These are phyloP conservation scores for Rubroboletus pulcherrimus DNA, from an alignment of 768 basidiomycete species.

Conservation along the genomic window DNA sequence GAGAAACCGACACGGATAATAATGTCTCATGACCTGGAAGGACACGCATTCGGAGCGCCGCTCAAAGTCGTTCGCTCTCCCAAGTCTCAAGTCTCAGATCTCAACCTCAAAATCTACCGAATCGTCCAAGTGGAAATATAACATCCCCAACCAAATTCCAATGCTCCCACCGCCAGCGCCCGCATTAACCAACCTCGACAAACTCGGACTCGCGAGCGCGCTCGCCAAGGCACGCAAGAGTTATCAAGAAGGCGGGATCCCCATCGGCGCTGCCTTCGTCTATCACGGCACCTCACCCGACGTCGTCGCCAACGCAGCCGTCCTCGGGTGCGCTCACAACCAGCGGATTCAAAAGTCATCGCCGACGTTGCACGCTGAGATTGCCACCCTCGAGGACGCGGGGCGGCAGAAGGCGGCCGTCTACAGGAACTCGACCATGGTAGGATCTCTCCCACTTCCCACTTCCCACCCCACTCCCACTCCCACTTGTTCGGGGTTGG, in stretches of 20 bases:
- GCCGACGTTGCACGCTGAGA: constrained; percentile 46
- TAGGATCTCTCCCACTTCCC: constrained; percentile 19
- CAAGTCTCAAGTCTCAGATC: no score
- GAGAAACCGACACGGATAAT: no score
- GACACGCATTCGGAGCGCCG: no score
- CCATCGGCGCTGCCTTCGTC: constrained; percentile 55
- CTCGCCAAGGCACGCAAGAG: constrained; percentile 44
- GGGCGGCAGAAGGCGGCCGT: constrained; percentile 44
- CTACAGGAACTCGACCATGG: constrained; percentile 50
- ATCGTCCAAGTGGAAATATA: neutral
- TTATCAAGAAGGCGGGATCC: constrained; percentile 53
- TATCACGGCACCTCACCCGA: constrained; percentile 18
- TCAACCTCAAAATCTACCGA: neutral
- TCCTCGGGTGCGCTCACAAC: constrained; percentile 45
- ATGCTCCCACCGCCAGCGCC: neutral
- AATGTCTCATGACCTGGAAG: no score
- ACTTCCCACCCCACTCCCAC: no score
- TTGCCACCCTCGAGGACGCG: constrained; percentile 48
- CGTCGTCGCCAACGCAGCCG: constrained; percentile 6
- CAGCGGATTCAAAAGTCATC: constrained; percentile 41
- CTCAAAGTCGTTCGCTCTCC: no score
- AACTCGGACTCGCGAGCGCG: constrained; percentile 32
- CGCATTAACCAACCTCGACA: constrained; percentile 14
- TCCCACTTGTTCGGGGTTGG: neutral
- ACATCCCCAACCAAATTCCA: neutral